Conservation (phyloP, 2,329 filamentous ascomycete species). For the Clarireedia sp. region DNA sequence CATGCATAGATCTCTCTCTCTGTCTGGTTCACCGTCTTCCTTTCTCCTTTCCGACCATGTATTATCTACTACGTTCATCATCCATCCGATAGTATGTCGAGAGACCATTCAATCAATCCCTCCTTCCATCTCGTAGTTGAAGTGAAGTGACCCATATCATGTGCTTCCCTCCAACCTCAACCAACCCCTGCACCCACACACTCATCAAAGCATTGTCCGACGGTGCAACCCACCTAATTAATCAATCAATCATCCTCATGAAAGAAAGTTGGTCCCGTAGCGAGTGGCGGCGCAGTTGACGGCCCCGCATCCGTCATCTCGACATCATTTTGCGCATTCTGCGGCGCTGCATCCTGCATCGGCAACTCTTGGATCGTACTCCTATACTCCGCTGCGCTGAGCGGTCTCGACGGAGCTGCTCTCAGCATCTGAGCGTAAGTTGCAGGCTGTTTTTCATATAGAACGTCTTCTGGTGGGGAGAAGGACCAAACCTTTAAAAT, state of each 20-base stretch:
- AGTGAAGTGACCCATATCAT: background rate
- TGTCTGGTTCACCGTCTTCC: too few relatives aligned
- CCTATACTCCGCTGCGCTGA: constrained; percentile 28
- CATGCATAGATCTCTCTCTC: too few relatives aligned
- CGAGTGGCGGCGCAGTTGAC: constrained; percentile 24
- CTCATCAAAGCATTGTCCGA: background rate
- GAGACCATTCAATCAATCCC: background rate
- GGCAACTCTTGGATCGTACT: constrained; percentile 21
- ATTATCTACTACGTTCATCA: background rate
- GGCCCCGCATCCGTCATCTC: constrained; percentile 27
- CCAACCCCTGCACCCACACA: background rate
- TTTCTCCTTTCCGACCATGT: background rate
- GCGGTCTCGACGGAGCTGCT: constrained; percentile 20
- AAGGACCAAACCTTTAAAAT: constrained; percentile 78
- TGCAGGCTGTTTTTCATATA: constrained; percentile 33
- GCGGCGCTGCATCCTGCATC: constrained; percentile 9
- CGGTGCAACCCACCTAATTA: background rate
- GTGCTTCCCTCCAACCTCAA: background rate
- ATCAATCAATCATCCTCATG: constrained; percentile 22
- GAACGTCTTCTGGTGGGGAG: constrained; percentile 68
- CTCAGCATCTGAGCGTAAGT: constrained; percentile 24
- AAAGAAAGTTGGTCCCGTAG: constrained; percentile 26
- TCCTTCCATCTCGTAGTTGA: background rate
- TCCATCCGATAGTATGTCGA: background rate
- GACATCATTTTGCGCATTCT: constrained; percentile 21